Base-by-base conservation (phyloP, 2,329 filamentous ascomycete species). In the Tolypocladium tropicale region DNA sequence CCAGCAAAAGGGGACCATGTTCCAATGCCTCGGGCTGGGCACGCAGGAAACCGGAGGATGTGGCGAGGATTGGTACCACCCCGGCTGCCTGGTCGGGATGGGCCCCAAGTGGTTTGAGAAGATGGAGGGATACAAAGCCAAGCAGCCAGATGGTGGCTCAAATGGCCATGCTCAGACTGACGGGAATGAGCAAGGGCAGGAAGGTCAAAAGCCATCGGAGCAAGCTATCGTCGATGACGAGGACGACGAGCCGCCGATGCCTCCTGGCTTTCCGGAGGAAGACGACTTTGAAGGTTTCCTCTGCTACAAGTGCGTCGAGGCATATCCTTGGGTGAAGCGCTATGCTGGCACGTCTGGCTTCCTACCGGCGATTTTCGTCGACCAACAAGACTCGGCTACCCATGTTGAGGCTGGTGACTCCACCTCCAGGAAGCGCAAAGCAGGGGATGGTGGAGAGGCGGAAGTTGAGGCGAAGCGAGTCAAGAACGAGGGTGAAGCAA, bases 51-150 rank as follows among this genome's bases (percentile, higher is more conserved):
- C 86, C 1, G 92, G 92, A 18, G 93, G 92, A 5, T 97, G 93
- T 71, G 93, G 93, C 14, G 93, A 97, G 73, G 93, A 97, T 67
- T 97, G 93, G 93, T 97, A 90, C 80, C 93, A 97, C 73, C 90
- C 93, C 0, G 91, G 94, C 59, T 97, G 93, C 67, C 75, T 97
- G 9, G 83, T 96, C 52, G 92, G 92, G 6, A 74, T 95, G 62
- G 84, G 86, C 0, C 82, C 90, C 12, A 80, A 84, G 57, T 92
- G 88, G 84, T 84, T 78, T 60, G 84, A 86, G 66, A 78, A 74
- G 65, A 75, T 71, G 70, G 67, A 70, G 61, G 70, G 62, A 56
- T 54, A 73, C 50, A 72, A 72, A 53, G 56, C 39, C 21, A 34
- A 36, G 33, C 12, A 33, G n/a, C 51, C 57, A 4, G 57, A 61